phyloP scores from a whole-genome alignment of 2,329 filamentous ascomycete species.

The Penicillium sumatraense region DNA sequence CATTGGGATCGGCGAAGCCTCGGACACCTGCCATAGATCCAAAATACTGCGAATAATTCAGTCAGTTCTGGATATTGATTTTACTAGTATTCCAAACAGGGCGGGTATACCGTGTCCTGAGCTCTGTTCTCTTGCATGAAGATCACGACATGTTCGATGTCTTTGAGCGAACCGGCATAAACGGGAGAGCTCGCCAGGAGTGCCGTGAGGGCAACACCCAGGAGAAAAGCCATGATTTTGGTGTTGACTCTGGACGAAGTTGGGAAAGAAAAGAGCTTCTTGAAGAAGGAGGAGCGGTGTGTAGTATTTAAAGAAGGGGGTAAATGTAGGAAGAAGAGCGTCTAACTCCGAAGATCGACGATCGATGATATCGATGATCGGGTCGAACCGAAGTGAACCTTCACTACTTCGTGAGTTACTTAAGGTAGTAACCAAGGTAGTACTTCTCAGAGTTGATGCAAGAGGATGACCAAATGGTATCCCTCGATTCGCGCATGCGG shows the following conservation, averaged over 20 bases:
- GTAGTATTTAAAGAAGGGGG: neutral
- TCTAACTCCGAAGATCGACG: neutral
- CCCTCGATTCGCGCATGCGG: constrained; percentile 4
- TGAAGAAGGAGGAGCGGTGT: neutral
- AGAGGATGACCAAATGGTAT: constrained; percentile 1
- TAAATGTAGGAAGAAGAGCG: neutral
- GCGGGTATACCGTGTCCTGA: constrained; percentile 39
- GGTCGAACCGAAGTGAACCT: neutral
- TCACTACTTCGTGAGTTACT: neutral
- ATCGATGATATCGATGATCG: neutral
- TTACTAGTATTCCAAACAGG: neutral
- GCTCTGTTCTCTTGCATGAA: constrained; percentile 61
- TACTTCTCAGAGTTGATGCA: neutral
- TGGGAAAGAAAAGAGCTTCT: neutral
- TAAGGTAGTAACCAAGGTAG: neutral
- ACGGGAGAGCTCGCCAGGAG: constrained; percentile 24
- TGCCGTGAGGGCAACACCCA: constrained; percentile 18
- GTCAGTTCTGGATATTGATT: neutral
- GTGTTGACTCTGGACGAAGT: neutral
- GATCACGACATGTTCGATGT: constrained; percentile 62
- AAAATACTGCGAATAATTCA: constrained; percentile 52
- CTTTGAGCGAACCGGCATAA: constrained; percentile 49
- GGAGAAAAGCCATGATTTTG: constrained; percentile 16
- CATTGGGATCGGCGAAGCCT: constrained; percentile 61
- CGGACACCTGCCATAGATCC: constrained; percentile 61